Conservation (phyloP, 1,284 basidiomycete species). For the Boletus semigastroideus region DNA sequence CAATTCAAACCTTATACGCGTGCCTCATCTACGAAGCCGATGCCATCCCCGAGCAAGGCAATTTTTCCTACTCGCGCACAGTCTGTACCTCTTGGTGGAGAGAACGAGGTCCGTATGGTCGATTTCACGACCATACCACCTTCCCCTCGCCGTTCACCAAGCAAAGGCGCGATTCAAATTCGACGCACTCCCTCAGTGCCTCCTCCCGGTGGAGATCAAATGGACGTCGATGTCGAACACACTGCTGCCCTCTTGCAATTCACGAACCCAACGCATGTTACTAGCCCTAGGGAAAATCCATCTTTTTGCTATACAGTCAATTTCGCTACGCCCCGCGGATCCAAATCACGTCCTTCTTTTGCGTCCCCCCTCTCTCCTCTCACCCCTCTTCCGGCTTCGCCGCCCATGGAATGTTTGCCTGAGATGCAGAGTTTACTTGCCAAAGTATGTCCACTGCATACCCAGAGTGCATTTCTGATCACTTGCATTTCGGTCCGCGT, state of each 20-base stretch:
- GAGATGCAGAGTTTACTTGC: slow-evolving; percentile 12
- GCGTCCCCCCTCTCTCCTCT: slow-evolving; percentile 34
- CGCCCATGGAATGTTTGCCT: slow-evolving; percentile 8
- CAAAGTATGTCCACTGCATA: slow-evolving; percentile 14
- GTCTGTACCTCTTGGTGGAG: slow-evolving; percentile 29
- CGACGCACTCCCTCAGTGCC: slow-evolving; percentile 27
- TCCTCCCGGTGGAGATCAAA: slow-evolving; percentile 19
- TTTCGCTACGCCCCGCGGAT: slow-evolving; percentile 26
- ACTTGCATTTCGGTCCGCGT: background rate
- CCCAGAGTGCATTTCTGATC: slow-evolving; percentile 5
- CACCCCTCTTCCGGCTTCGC: slow-evolving; percentile 33
- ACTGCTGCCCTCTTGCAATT: slow-evolving; percentile 17
- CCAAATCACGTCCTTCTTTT: background rate
- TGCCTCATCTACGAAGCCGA: slow-evolving; percentile 22
- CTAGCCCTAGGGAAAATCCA: slow-evolving; percentile 8
- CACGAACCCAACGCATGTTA: slow-evolving; percentile 17
- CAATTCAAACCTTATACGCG: slow-evolving; percentile 9
- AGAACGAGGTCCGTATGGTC: slow-evolving; percentile 9
- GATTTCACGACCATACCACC: slow-evolving; percentile 24
- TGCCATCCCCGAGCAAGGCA: slow-evolving; percentile 17
- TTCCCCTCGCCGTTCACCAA: slow-evolving; percentile 29
- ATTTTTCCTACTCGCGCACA: slow-evolving; percentile 26
- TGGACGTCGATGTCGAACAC: slow-evolving; percentile 24
- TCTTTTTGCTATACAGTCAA: slow-evolving; percentile 26
- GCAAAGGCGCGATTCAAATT: slow-evolving; percentile 23